A percentile compares a stretch with the other conserved stretches of the same genome.
Evolutionary conservation across 805 yeast species (phyloP).

Genomic region (Wickerhamomyces chaumierensis): DNA sequence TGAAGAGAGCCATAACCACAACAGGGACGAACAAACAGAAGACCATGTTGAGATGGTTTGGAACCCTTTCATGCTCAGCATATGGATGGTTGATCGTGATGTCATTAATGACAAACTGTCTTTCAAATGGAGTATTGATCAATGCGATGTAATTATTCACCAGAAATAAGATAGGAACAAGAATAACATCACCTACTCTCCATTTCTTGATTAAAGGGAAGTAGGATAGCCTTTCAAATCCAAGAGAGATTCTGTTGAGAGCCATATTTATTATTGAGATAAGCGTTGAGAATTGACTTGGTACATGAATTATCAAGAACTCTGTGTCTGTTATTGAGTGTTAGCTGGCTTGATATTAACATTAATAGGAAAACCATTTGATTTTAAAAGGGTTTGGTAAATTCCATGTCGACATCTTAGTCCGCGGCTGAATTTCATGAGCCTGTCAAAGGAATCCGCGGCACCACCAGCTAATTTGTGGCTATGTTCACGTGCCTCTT

Average conservation of each 20-base stretch:
- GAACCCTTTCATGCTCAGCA: slow-evolving; percentile 64
- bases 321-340: no score
- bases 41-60: slow-evolving; percentile 40
- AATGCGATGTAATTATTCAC: slow-evolving; percentile 23
- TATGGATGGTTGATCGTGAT: slow-evolving; percentile 71
- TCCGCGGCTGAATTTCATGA: no score
- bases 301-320: no score
- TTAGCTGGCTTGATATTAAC: no score
- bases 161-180: slow-evolving; percentile 21
- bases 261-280: no score
- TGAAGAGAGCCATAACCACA: slow-evolving; percentile 22
- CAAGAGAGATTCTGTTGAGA: slow-evolving; percentile 17
- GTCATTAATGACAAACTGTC: slow-evolving; percentile 72
- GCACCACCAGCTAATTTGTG: no score
- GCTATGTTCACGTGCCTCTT: no score
- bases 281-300: no score
- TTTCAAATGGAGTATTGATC: slow-evolving; percentile 49
- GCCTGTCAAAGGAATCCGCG: no score
- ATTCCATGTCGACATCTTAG: no score
- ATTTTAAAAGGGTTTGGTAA: no score
- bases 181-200: slow-evolving; percentile 26
- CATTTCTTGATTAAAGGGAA: slow-evolving; percentile 22
- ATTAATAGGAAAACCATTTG: no score
- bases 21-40: slow-evolving; percentile 43
- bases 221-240: slow-evolving; percentile 14